phyloP scores from a whole-genome alignment of 768 basidiomycete genomes.

The Tylopilus balloui region DNA sequence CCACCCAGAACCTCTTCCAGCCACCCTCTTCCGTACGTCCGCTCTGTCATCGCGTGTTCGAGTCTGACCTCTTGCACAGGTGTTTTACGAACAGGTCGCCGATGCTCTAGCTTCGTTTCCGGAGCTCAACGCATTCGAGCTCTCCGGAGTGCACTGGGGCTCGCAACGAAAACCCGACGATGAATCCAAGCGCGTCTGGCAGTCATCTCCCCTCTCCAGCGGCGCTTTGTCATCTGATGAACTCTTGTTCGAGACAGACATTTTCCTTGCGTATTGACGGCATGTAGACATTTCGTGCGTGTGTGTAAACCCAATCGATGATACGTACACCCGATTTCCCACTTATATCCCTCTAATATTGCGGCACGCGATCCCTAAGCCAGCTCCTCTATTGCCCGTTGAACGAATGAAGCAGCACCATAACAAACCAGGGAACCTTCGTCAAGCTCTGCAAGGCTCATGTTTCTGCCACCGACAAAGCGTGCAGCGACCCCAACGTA shows the following conservation, averaged over 20 bases:
- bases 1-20: slow-evolving; percentile 47
- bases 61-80: slow-evolving; percentile 34
- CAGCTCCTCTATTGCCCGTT: slow-evolving; percentile 43
- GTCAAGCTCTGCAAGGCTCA: slow-evolving; percentile 31
- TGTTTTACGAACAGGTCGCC: slow-evolving; percentile 61
- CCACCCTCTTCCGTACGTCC: slow-evolving; percentile 45
- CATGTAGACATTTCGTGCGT: slow-evolving; percentile 13
- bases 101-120: slow-evolving; percentile 52
- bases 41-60: not conserved
- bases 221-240: slow-evolving; percentile 30
- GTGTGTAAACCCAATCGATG: slow-evolving; percentile 7
- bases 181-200: slow-evolving; percentile 48
- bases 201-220: slow-evolving; percentile 43
- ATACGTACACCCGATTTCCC: slow-evolving; percentile 15
- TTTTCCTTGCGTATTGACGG: slow-evolving; percentile 29
- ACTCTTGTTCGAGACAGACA: slow-evolving; percentile 28
- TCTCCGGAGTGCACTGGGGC: slow-evolving; percentile 73
- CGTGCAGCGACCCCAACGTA: slow-evolving; percentile 70
- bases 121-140: slow-evolving; percentile 63
- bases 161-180: slow-evolving; percentile 45
- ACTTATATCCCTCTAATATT: slow-evolving; percentile 16
- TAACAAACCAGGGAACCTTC: slow-evolving; percentile 42
- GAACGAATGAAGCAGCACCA: slow-evolving; percentile 46
- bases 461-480: slow-evolving; percentile 42
- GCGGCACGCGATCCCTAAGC: slow-evolving; percentile 17